Conservation (phyloP, 495 filamentous ascomycete genomes). For the Penicillium cinerascens region DNA sequence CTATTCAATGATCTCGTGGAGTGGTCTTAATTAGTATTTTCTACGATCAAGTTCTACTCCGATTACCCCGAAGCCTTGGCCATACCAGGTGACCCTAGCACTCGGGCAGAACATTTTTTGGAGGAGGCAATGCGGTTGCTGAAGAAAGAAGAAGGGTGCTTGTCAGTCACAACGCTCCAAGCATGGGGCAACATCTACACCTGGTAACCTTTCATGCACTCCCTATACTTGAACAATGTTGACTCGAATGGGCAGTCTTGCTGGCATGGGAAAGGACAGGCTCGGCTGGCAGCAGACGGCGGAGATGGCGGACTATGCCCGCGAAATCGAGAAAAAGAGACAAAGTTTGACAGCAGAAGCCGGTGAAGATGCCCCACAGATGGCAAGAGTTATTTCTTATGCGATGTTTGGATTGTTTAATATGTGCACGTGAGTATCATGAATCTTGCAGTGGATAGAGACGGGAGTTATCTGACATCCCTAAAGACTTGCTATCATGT, state of each 20-base stretch:
- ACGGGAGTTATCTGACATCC: not conserved
- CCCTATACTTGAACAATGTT: not conserved
- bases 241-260: not conserved
- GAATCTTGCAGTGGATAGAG: not conserved
- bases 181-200: not conserved
- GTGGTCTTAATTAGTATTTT: not conserved
- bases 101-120: constrained; percentile 19
- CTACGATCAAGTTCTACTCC: constrained; percentile 13
- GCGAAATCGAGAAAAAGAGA: not conserved
- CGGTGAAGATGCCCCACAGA: not conserved
- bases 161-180: not conserved
- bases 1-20: not conserved
- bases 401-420: not conserved
- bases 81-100: constrained; percentile 7
- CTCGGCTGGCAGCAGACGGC: constrained; percentile 12
- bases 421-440: not conserved
- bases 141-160: not conserved
- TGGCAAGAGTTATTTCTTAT: not conserved
- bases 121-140: not conserved
- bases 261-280: constrained; percentile 15
- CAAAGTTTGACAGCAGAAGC: not conserved
- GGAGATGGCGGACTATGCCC: constrained; percentile 2
- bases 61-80: constrained; percentile 18
- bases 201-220: not conserved
- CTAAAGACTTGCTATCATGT: not conserved